These are phyloP conservation scores for Saturnispora silvae DNA, from an alignment of 805 yeast species.

Conservation along the genomic window DNA sequence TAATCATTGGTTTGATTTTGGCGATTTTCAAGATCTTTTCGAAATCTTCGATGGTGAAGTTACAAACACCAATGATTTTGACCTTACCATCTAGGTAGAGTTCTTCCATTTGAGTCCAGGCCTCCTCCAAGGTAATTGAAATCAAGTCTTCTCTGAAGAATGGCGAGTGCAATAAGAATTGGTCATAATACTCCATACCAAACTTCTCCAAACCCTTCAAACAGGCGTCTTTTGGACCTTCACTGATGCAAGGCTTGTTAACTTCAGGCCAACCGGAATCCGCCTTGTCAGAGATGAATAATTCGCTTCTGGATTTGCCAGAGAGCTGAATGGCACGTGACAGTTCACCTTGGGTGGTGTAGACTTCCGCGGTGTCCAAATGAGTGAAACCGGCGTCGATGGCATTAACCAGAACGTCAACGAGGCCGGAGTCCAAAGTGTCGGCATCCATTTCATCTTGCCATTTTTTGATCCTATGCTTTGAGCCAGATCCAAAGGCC, in stretches of 20 bases:
- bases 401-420: constrained; percentile 36
- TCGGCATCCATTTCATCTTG: constrained; percentile 15
- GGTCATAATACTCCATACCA: constrained; percentile 44
- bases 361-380: constrained; percentile 61
- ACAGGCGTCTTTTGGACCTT: constrained; percentile 38
- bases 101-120: constrained; percentile 38
- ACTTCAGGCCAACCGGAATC: constrained; percentile 29
- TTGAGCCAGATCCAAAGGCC: constrained; percentile 50
- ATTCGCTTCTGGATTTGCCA: constrained; percentile 33
- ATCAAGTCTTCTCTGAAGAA: constrained; percentile 31
- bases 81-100: constrained; percentile 35
- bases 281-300: constrained; percentile 56
- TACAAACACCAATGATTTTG: constrained; percentile 50
- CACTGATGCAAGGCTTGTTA: constrained; percentile 10
- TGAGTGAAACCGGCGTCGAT: constrained; percentile 44
- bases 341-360: constrained; percentile 50
- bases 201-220: constrained; percentile 37
- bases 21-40: constrained; percentile 32
- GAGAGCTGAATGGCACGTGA: constrained; percentile 40
- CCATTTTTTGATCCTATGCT: constrained; percentile 34
- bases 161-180: constrained; percentile 55
- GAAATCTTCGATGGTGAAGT: constrained; percentile 40
- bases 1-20: constrained; percentile 44
- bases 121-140: constrained; percentile 38
- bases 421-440: constrained; percentile 29